Base-by-base conservation (phyloP, 2,329 filamentous ascomycete genomes). In the Tympanopsis confertula region DNA sequence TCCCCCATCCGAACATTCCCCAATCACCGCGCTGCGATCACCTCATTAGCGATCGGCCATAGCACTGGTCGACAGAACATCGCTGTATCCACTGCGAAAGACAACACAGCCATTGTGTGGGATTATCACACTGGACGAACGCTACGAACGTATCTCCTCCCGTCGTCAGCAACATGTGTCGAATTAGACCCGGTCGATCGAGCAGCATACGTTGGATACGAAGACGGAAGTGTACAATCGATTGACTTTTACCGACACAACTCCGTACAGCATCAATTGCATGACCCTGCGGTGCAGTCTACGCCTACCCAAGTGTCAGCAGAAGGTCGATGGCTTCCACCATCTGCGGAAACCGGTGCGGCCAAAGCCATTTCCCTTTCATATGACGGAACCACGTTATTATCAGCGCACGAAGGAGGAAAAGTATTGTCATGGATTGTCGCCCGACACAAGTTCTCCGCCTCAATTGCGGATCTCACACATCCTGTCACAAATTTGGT, bases 51-150 rank as follows among this genome's bases (percentile, higher is more conserved):
- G 2, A 57, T 72, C 36, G 73, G 74, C 10, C 72, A 78, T 50
- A 69, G 69, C 49, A 55, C 56, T 38, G 63, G 61, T 44, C 60
- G 58, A 36, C 65, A 66, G 44, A 78, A 77, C 49, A 69, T 78
- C 42, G 74, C 69, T 12, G 56, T 80, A 13, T 78, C 75, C 1
- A 62, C 64, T 4, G 69, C 73, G 1, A 63, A 65, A 35, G 76
- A 80, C 48, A 69, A 67, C 42, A 77, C 71, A 2, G 73, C 70
- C 29, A 65, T 78, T 38, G 62, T 75, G 7, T 81, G 76, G 76
- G 69, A 80, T 47, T 76, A 76, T 43, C 63, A 66, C 35, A 71
- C 61, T 3, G 69, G 69, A 19, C 63, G 59, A 32, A 50, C 66
- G 4, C 50, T 80, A 36, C 62, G 73, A 30, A 80, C 73, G 12